Evolutionary conservation across 2,329 filamentous ascomycete species (phyloP).

Genomic region (Leptographium wingfieldii): DNA sequence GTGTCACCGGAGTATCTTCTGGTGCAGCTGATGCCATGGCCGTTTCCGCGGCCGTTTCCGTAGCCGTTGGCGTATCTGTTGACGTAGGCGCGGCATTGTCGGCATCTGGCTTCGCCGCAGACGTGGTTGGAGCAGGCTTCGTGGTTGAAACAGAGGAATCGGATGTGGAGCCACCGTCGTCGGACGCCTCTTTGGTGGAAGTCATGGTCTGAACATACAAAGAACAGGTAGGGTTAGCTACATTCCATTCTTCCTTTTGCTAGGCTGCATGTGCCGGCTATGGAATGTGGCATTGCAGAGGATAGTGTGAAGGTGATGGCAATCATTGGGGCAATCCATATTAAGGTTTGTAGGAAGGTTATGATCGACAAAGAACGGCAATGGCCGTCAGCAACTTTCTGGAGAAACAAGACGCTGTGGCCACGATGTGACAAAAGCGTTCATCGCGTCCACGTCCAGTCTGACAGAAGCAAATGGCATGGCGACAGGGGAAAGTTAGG

Average conservation of each 20-base stretch:
- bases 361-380: background rate
- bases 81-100: constrained; percentile 9
- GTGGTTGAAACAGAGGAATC: constrained; percentile 2
- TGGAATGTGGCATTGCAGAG: background rate
- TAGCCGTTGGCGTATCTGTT: background rate
- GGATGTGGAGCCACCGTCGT: constrained; percentile 9
- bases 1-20: constrained; percentile 12
- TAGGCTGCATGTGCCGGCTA: background rate
- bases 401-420: background rate
- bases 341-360: background rate
- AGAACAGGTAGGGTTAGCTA: background rate
- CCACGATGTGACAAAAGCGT: background rate
- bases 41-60: background rate
- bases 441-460: background rate
- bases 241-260: background rate
- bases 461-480: background rate
- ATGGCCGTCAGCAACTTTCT: background rate
- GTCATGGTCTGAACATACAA: constrained; percentile 11
- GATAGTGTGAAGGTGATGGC: background rate
- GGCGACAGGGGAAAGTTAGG: background rate
- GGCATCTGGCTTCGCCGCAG: constrained; percentile 11
- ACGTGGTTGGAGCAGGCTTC: constrained; percentile 1
- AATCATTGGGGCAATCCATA: background rate
- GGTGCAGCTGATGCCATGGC: background rate
- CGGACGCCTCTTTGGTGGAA: constrained; percentile 8